Conservation (phyloP, 2,329 filamentous ascomycete genomes). For the Botrytis deweyae region DNA sequence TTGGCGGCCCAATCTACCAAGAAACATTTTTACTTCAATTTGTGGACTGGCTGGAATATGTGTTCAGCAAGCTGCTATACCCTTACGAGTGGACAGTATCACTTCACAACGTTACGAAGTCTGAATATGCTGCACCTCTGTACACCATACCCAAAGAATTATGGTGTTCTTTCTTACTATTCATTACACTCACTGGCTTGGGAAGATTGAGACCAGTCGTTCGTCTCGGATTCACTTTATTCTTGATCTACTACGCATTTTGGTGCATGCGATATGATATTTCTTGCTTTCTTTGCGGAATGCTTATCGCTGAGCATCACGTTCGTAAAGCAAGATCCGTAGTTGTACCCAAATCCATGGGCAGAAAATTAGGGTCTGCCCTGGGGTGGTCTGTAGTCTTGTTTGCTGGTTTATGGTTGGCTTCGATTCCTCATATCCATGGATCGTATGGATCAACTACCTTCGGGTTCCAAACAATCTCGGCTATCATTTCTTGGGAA, state of each 20-base stretch:
- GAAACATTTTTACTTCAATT: neutral
- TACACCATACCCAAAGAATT: neutral
- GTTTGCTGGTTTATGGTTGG: neutral
- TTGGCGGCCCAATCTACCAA: neutral
- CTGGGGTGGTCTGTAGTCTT: neutral
- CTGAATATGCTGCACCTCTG: neutral
- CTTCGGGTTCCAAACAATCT: neutral
- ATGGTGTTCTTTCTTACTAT: neutral
- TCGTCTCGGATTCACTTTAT: neutral
- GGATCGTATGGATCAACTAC: neutral
- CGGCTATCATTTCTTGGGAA: neutral
- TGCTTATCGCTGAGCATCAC: neutral
- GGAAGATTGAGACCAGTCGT: neutral
- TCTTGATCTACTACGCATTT: neutral
- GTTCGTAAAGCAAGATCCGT: neutral
- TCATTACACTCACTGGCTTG: neutral
- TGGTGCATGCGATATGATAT: neutral
- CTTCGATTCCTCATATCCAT: neutral
- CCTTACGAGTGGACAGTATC: neutral
- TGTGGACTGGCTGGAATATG: neutral
- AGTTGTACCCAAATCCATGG: neutral
- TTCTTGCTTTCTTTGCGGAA: neutral
- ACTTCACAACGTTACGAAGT: neutral
- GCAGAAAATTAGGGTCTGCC: neutral
- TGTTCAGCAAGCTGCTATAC: neutral